Percentiles rank a stretch among this genome's conserved stretches.
Conservation (phyloP, 805 yeast genomes). For the Candida palmyrensis region DNA sequence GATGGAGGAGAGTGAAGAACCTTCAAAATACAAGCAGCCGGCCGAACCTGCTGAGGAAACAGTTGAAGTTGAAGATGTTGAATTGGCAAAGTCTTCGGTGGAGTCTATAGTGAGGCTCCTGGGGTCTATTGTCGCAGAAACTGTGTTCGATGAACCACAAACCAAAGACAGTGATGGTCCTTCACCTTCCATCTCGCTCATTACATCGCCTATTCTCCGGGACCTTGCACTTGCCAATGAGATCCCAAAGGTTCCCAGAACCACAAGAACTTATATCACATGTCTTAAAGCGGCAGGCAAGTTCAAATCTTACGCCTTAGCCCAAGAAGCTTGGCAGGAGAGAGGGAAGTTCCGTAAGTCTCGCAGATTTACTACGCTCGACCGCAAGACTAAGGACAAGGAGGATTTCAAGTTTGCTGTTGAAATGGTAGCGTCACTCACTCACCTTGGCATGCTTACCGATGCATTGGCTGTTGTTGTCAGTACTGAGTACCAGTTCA, state of each 20-base stretch:
- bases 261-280: constrained; percentile 49
- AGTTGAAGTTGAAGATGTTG: constrained; percentile 11
- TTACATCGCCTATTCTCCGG: constrained; percentile 1
- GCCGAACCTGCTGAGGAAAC: constrained; percentile 10
- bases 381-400: constrained; percentile 31
- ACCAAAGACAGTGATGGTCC: too few relatives aligned
- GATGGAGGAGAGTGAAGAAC: constrained; percentile 12
- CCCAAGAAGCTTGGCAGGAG: constrained; percentile 68
- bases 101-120: not conserved
- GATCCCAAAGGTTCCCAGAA: constrained; percentile 15
- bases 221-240: not conserved
- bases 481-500: constrained; percentile 62
- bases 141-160: too few relatives aligned
- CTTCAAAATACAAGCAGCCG: constrained; percentile 10
- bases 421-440: constrained; percentile 58
- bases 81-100: not conserved
- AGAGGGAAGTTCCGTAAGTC: constrained; percentile 71
- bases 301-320: constrained; percentile 51
- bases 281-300: constrained; percentile 63
- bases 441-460: constrained; percentile 47
- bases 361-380: constrained; percentile 37
- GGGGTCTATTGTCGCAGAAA: not conserved
- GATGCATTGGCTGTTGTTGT: constrained; percentile 69
- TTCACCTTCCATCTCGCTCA: not conserved
- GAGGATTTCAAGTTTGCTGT: constrained; percentile 68